Base-by-base conservation (phyloP, 352 stramenopile genomes). In the Hyaloperonospora arabidopsidis region DNA sequence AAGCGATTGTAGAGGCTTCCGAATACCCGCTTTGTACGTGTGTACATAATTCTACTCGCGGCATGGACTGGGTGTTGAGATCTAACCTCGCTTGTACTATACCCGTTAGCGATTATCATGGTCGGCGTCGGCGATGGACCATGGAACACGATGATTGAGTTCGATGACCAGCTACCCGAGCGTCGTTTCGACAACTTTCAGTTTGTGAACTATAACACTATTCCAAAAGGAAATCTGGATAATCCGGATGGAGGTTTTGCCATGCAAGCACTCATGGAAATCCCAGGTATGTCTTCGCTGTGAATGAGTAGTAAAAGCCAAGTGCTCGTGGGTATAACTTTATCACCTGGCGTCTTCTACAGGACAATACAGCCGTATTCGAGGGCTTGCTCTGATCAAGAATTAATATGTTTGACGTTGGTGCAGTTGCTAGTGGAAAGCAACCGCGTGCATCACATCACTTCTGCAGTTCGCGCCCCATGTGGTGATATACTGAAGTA, bases 111-210 rank as follows among this genome's bases (percentile, higher is more conserved):
- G n/a, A 80, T 83, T 52, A 40, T 83, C 21, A 70, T 86, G 62
- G 65, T 89, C 28, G 82, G 82, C 21, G 82, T 92, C 0, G 81
- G 81, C 5, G 81, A 92, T 44, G 81, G 81, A 0, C 81, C 81
- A 11, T 92, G 81, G 81, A 75, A 74, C 12, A 79, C 85, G 61
- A 87, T 92, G 76, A 52, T 66, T 5, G 70, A 87, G 47, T 89
- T 89, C 53, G 82, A 92, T 48, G 82, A 92, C 56, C 50, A 74
- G 25, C 56, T 92, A 11, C 74, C 79, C 7, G 39, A 75, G 35
- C 76, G 82, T 22, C 64, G 63, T 21, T 92, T 89, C 40, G 82
- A 89, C 65, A 92, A 92, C 52, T 88, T 92, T 56, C 79, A 92
- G 65, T 89, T 89, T 52, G 79, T 92, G 11, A 75, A 89, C 40